Evolutionary conservation across 2,329 filamentous ascomycete species (phyloP), one percentile per base, ranked within the genome.

Genomic region (Colletotrichum aenigma): DNA sequence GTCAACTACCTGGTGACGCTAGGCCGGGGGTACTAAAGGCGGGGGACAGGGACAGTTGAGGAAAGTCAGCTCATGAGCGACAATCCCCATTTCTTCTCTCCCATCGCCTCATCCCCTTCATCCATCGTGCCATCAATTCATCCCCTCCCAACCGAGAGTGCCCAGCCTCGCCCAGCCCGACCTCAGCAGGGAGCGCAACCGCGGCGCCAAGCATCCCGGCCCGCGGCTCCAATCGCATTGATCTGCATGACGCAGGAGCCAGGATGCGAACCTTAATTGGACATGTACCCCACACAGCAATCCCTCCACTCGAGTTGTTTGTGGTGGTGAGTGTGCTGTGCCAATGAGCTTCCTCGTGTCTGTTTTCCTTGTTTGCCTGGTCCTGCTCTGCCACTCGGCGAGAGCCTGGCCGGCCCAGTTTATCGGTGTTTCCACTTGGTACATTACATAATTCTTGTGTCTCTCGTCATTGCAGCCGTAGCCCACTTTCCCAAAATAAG

Each of bases 211-310:
- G 73, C 34, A 36, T 64, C 56, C 69, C 73, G 73, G 64, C 64
- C 73, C 70, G 56, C 70, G 43, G 70, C 62, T 75, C 73, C 64
- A 67, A 73, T 70, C 71, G 65, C 64, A 70, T 66, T 61, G 71
- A 76, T 76, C 74, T 74, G 74, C 74, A 74, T 74, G 74, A 76
- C 74, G 70, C 74, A 75, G 71, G 48, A 70, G 74, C 74, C 65
- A 76, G 74, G 74, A 66, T 76, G 48, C 66, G 74, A 76, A 76
- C 74, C 71, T 76, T 76, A 76, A 76, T 70, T 52, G 74, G 71
- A 70, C 65, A 69, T 74, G 71, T 74, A 56, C 71, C 74, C 74
- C 73, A 75, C 73, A 73, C 7, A 61, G 13, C 48, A 71, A 60
- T 71, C 18, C 72, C 24, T 36, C 52, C 24, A 16, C 34, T 18